Evolutionary conservation across 2,329 filamentous ascomycete genomes (phyloP).

Genomic region (Cladobotryum mycophilum): DNA sequence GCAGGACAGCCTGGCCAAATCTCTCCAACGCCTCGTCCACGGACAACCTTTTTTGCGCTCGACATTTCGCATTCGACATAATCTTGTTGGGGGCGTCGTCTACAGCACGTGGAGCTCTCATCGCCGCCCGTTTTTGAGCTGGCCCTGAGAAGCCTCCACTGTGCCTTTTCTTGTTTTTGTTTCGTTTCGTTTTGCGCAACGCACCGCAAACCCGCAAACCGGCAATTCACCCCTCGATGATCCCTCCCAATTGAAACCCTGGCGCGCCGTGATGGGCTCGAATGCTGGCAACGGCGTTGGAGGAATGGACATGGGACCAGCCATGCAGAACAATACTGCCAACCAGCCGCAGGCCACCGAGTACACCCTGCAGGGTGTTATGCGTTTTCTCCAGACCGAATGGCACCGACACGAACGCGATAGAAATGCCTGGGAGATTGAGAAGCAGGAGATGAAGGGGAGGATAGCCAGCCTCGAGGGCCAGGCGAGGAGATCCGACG

Average conservation of each 20-base stretch:
- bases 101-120: constrained; percentile 13
- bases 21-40: too few species aligned
- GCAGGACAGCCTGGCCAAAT: too few species aligned
- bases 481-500: constrained; percentile 77
- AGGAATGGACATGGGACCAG: constrained; percentile 39
- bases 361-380: constrained; percentile 69
- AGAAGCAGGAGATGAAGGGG: constrained; percentile 97
- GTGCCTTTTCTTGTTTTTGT: constrained; percentile 2
- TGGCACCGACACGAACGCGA: constrained; percentile 98
- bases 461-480: constrained; percentile 93
- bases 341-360: constrained; percentile 54
- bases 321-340: constrained; percentile 39
- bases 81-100: constrained; percentile 1
- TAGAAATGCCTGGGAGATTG: constrained; percentile 97
- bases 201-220: constrained; percentile 7
- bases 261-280: constrained; percentile 36
- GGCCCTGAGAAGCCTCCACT: constrained; percentile 17
- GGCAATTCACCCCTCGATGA: constrained; percentile 28
- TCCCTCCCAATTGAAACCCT: constrained; percentile 27
- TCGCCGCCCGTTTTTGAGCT: constrained; percentile 12
- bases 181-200: background rate
- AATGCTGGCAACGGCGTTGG: constrained; percentile 40
- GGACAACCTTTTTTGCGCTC: too few species aligned
- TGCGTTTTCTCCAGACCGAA: constrained; percentile 98
- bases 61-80: too few species aligned